Base-by-base conservation (phyloP, 768 basidiomycete genomes). In the Amanita inopinata region DNA sequence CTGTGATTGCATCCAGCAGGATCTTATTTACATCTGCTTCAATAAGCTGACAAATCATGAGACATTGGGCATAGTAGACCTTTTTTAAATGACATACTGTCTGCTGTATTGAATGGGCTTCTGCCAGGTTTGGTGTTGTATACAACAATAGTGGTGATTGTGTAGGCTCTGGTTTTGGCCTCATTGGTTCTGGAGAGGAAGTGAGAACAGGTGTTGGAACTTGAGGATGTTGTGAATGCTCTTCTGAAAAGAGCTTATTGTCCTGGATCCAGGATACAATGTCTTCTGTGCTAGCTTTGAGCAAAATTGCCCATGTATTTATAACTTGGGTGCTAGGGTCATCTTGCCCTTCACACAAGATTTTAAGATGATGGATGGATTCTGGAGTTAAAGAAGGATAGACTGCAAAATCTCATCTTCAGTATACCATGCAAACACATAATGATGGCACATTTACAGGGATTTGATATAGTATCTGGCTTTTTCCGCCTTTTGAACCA, bases 291-390 rank as follows among this genome's bases (percentile, higher is more conserved):
- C 24, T 48, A 5, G 53, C 56, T 15, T 47, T 39, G 0, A 64
- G 46, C 1, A 65, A 48, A 1, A 37, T 44, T 20, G 63, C 59
- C 64, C 63, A 65, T 0, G 61, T 54, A 18, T 33, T 32, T n/a
- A 65, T 51, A 17, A 62, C 44, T 15, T 52, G 49, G 0, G 44
- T 24, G 9, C 53, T 35, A 17, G 62, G 63, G 36, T 53, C 48
- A 3, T 51, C 49, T 14, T 56, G 53, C 6, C 32, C 44, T 23
- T 49, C 33, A 12, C 46, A 43, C 3, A 65, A 52, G 4, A 50
- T 49, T 7, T 22, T 38, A 7, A 65, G 51, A 35, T 57, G 49
- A 33, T 55, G 34, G 3, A 60, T 43, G 2, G 54, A 40, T 17
- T 49, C 43, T 0, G 43, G 10, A 38, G 58, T 47, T 15, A 61